Evolutionary conservation across 495 filamentous ascomycete genomes (phyloP), one percentile per base, ranked within the genome.

Genomic region (Penicillium psychrofluorescens): DNA sequence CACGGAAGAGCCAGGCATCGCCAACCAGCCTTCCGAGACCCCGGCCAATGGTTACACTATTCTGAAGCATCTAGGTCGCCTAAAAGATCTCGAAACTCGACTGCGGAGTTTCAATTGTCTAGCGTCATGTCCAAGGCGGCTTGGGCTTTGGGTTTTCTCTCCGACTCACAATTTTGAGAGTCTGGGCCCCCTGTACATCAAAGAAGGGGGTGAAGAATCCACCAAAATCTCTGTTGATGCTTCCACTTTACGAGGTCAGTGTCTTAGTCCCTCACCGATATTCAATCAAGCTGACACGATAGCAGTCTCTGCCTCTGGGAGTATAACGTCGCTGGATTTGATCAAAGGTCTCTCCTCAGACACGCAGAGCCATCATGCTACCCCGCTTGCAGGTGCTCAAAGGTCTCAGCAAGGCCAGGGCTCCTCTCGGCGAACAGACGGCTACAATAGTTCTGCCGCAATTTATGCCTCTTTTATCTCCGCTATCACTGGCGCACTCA

Each of bases 391-490:
- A 30, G 50, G 50, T 13, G 38, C 62, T 13, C 68, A 65, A 38
- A 50, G 63, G 22, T 38, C 57, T 27, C 56, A 55, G 12, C 61
- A 60, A 38, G 50, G 44, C 10, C 53, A 62, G 28, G 41, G 48
- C 14, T 45, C 56, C 5, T 38, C 61, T 22, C 51, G 65, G 33
- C 58, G 66, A 6, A 43, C 53, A 35, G 66, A 70, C 36, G 58
- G 58, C 11, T 65, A 64, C 36, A 57, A 53, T 29, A 63, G 55
- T 39, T 67, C 58, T 13, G 62, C 58, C 15, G 63, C 64, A n/a
- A 67, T 73, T 12, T 71, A 73, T 49, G 55, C 66, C 4, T 62
- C 67, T 14, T 69, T 73, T 40, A 60, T 73, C 14, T 70, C 67
- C 8, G 66, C 70, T 2, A 53, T 73, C 13, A 64, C 65, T 12